phyloP scores from a whole-genome alignment of 768 basidiomycete species.

The Leccinum obscurum region DNA sequence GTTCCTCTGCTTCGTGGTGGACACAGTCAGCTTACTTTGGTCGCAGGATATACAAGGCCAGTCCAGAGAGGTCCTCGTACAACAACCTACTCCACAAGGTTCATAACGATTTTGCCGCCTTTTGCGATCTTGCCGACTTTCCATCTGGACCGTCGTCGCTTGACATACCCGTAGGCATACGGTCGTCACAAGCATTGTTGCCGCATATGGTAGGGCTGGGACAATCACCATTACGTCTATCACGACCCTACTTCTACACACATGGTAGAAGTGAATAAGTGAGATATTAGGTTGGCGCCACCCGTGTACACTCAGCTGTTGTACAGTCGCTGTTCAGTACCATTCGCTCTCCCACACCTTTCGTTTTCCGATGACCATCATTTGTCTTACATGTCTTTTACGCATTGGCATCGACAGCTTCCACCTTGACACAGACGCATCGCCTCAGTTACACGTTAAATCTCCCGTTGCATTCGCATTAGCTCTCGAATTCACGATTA shows the following conservation, averaged over 20 bases:
- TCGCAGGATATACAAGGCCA: constrained; percentile 65
- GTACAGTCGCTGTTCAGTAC: constrained; percentile 25
- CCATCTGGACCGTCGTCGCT: constrained; percentile 9
- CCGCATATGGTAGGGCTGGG: constrained; percentile 8
- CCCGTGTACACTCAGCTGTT: constrained; percentile 25
- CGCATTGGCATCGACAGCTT: constrained; percentile 16
- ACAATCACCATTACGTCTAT: constrained; percentile 3
- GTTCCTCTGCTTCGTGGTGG: neutral
- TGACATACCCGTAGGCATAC: constrained; percentile 11
- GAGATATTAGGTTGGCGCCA: constrained; percentile 14
- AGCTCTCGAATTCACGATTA: constrained; percentile 23
- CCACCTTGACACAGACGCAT: constrained; percentile 11
- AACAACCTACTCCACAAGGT: constrained; percentile 75
- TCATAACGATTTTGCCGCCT: constrained; percentile 36
- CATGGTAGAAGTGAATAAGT: constrained; percentile 13
- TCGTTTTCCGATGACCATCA: constrained; percentile 23
- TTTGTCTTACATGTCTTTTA: constrained; percentile 26
- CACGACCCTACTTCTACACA: constrained; percentile 11
- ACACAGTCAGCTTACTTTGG: constrained; percentile 11
- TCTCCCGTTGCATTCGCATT: constrained; percentile 17
- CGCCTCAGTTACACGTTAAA: constrained; percentile 14
- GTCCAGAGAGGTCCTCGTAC: constrained; percentile 58
- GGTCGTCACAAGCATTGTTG: constrained; percentile 4
- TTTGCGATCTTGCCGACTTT: constrained; percentile 5
- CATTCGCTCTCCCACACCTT: constrained; percentile 12